These are phyloP conservation scores for Tolypocladium capitatum DNA, from an alignment of 2,329 filamentous ascomycete genomes.

Conservation along the genomic window DNA sequence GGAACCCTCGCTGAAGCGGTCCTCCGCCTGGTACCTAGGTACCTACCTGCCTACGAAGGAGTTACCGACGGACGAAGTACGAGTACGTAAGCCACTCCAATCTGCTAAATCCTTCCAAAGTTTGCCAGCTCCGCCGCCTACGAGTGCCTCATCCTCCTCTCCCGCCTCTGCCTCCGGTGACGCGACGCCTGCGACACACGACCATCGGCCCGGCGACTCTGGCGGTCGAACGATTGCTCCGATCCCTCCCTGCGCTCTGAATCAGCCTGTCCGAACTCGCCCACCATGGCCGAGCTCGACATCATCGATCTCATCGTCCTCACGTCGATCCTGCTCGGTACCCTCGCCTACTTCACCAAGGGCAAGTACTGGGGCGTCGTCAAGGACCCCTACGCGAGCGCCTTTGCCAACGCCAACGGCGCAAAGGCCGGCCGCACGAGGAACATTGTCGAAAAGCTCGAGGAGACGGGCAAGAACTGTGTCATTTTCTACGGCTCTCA, in stretches of 20 bases:
- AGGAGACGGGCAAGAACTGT: slow-evolving; percentile 91
- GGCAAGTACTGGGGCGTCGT: slow-evolving; percentile 82
- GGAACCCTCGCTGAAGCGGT: background rate
- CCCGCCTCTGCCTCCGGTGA: background rate
- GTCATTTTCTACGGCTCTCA: slow-evolving; percentile 98
- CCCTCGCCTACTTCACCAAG: slow-evolving; percentile 93
- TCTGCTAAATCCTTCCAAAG: background rate
- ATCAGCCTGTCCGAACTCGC: background rate
- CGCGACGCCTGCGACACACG: background rate
- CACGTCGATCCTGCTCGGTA: slow-evolving; percentile 69
- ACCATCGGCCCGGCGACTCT: background rate
- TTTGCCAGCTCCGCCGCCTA: background rate
- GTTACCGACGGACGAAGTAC: too few species aligned
- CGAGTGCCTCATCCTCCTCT: background rate
- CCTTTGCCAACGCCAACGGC: slow-evolving; percentile 55
- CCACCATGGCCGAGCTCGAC: slow-evolving; percentile 84
- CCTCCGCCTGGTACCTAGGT: background rate
- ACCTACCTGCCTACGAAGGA: too few species aligned
- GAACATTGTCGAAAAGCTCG: slow-evolving; percentile 91
- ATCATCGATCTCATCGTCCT: slow-evolving; percentile 92
- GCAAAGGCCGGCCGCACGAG: slow-evolving; percentile 73
- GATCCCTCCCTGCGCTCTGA: background rate
- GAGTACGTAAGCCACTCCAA: too few species aligned
- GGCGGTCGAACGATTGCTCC: background rate
- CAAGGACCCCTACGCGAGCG: slow-evolving; percentile 77